Base-by-base conservation (phyloP, 2,329 filamentous ascomycete species). In the Cladophialophora bantiana region DNA sequence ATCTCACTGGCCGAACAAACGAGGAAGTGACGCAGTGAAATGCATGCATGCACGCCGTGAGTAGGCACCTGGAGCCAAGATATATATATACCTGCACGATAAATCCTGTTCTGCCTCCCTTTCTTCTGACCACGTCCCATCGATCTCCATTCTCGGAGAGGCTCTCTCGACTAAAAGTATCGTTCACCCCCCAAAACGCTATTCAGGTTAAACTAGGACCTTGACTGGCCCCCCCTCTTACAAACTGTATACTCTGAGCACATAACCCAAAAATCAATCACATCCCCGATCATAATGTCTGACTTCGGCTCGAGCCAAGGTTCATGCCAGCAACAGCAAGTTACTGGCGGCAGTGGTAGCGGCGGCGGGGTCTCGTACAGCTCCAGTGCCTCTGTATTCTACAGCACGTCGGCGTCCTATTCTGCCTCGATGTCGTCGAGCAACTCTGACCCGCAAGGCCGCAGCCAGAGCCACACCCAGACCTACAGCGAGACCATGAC, bases 401-500 rank as follows among this genome's bases (percentile, higher is more conserved):
- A 48, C 34, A 50, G 18, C 45, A 7, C 45, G 9, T 50, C 45
- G 6, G n/a, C 18, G 18, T 59, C 54, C 15, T 42, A n/a, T 15
- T 53, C 54, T 12, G 57, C 67, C 26, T 62, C 59, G 18, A 57
- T 42, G 12, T 67, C 64, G 64, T 54, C 56, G 18, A 34, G 57
- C 32, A 48, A 42, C 42, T 53, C 34, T 42, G 20, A 61, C 34
- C 34, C 32, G 20, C 58, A 60, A 34, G 55, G 55, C n/a, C 40
- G 40, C 10, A 13, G 56, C 18, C 42, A 45, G 18, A 36, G 26
- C 32, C 54, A 35, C 54, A 10, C 63, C 34, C 60, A 64, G 31
- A 50, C 59, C 36, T 62, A 55, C 40, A 67, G 69, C 42, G 32
- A 67, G 48, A 65, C 60, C 36, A 60, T 63, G 52, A 65, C 59